A percentile compares a stretch with the other conserved stretches of the same genome.
phyloP scores from a whole-genome alignment of 1,139 yeast species.

The Hansenula anomala region DNA sequence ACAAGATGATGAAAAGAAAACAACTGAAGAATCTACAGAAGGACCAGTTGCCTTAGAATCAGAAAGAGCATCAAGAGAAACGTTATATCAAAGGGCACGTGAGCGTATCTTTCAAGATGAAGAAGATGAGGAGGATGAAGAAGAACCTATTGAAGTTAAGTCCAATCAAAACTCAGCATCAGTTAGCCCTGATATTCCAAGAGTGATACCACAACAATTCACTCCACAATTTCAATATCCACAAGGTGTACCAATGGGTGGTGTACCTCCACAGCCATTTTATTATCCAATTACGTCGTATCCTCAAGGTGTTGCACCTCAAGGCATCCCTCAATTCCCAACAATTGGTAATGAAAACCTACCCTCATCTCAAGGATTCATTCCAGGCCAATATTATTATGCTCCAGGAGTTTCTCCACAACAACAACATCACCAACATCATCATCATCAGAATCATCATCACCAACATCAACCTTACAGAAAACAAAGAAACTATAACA shows the following conservation, averaged over 20 bases:
- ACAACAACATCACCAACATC: constrained; percentile 1
- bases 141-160: constrained; percentile 3
- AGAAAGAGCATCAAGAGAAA: constrained; percentile 29
- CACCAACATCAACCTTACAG: background rate
- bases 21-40: constrained; percentile 30
- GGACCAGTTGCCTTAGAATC: constrained; percentile 20
- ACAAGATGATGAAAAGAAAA: constrained; percentile 20
- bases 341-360: no score
- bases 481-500: background rate
- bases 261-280: background rate
- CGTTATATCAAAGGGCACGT: constrained; percentile 38
- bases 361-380: background rate
- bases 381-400: constrained; percentile 1
- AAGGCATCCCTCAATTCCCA: background rate
- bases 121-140: constrained; percentile 24
- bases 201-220: constrained; percentile 6
- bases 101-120: constrained; percentile 39
- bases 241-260: background rate
- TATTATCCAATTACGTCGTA: no score
- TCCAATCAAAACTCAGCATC: background rate
- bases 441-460: background rate
- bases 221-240: constrained; percentile 5
- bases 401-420: background rate
- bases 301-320: background rate
- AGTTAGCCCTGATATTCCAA: constrained; percentile 5